Evolutionary conservation across 768 basidiomycete genomes (phyloP), one percentile per base, ranked within the genome.

Genomic region (Pulveroboletus sp.): DNA sequence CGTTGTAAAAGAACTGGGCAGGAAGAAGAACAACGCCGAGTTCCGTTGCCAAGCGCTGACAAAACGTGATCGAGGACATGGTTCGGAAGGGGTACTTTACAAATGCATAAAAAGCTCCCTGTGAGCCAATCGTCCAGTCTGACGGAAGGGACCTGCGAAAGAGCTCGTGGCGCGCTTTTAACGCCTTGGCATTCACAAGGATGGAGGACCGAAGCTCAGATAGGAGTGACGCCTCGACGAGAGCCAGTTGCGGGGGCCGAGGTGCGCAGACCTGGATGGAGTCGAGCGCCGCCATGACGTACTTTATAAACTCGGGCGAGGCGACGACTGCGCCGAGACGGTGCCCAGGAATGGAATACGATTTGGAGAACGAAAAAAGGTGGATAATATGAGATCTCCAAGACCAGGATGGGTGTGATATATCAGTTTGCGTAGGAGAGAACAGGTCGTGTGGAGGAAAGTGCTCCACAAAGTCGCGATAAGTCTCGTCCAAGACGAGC

Each of bases 401-500:
- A 24, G 69, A 65, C 63, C 69, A 68, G 18, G 46, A 43, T 15
- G 45, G 11, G 10, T 40, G 35, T 4, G 43, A 27, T 6, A 45
- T 28, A 15, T 49, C 30, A 4, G 47, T 48, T 49, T 51, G 43
- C 0, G 46, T 40, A 3, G 63, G 37, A 2, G 69, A 66, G 62
- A 88, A 87, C 17, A 86, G 71, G 31, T 56, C 52, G 59, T 88
- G 86, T 0, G 86, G 81, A n/a, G 71, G 67, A 17, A 57, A 57
- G 5, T 67, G 59, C n/a, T 77, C 65, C 38, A 83, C 69, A 59
- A 93, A 91, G 63, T 93, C 89, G 11, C 89, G 78, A 66, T 94
- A 94, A 1, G 91, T 93, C 68, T 92, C 89, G 66, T 94, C 91
- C n/a, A 94, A 43, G 33, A 93, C 74, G 21, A 93, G 75, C 0